These are phyloP conservation scores for Clonostachys byssicola DNA, from an alignment of 2,329 filamentous ascomycete genomes.

Conservation along the genomic window DNA sequence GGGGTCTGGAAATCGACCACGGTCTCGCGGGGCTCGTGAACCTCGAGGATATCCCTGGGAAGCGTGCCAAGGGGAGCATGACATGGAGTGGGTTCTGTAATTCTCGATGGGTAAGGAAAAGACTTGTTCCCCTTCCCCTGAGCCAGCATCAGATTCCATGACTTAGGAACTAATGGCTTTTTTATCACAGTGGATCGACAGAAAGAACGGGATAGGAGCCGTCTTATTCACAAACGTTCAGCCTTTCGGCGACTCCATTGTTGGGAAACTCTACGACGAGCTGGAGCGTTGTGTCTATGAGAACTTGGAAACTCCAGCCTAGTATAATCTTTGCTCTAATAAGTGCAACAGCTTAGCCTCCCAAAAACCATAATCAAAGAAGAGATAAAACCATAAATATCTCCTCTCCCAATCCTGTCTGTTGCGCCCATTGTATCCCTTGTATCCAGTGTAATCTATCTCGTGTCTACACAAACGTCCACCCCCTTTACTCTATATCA, in stretches of 20 bases:
- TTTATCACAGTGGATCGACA: conserved; percentile 25
- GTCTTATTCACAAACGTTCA: conserved; percentile 30
- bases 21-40: conserved; percentile 34
- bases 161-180: not conserved
- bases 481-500: conserved; percentile 1
- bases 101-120: conserved; percentile 31
- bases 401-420: too few relatives aligned
- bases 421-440: too few relatives aligned
- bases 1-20: conserved; percentile 19
- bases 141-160: too few relatives aligned
- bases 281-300: conserved; percentile 32
- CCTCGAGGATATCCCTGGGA: conserved; percentile 28
- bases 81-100: conserved; percentile 38
- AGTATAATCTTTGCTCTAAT: too few relatives aligned
- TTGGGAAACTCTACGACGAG: conserved; percentile 27
- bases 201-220: conserved; percentile 29
- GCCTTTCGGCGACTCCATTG: conserved; percentile 29
- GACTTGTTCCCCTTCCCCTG: too few relatives aligned
- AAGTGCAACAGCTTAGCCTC: too few relatives aligned
- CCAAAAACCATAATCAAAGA: too few relatives aligned
- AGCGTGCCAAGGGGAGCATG: conserved; percentile 33
- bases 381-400: too few relatives aligned
- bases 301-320: too few relatives aligned
- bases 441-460: too few relatives aligned
- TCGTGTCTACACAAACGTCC: not conserved